phyloP scores from a whole-genome alignment of 2,329 filamentous ascomycete species.

The Cladosporium sp. region DNA sequence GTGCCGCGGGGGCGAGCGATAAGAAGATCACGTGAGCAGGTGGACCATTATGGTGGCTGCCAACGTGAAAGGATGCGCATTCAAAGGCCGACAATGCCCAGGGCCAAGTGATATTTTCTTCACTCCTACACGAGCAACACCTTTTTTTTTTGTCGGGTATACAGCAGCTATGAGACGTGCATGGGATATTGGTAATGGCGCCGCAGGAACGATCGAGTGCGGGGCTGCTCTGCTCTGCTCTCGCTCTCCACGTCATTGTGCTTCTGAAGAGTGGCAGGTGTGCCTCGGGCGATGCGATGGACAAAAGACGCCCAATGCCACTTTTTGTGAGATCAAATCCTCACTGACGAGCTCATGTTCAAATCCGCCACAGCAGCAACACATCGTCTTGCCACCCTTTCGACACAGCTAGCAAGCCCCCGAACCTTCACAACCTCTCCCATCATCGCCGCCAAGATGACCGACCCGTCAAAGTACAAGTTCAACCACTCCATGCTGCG shows the following conservation, averaged over 20 bases:
- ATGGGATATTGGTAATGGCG: neutral
- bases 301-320: constrained; percentile 18
- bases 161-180: neutral
- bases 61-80: neutral
- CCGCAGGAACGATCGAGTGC: constrained; percentile 8
- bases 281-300: neutral
- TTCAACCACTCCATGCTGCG: constrained; percentile 64
- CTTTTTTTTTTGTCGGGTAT: neutral
- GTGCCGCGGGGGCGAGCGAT: constrained; percentile 6
- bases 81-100: neutral
- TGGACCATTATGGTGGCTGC: neutral
- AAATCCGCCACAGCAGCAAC: neutral
- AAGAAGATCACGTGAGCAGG: constrained; percentile 2
- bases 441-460: constrained; percentile 50
- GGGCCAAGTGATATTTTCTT: neutral
- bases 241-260: constrained; percentile 4
- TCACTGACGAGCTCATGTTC: constrained; percentile 10
- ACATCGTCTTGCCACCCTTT: constrained; percentile 21
- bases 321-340: neutral
- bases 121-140: neutral
- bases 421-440: constrained; percentile 29
- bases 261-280: neutral
- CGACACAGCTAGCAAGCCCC: constrained; percentile 19
- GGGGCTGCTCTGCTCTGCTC: neutral
- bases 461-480: constrained; percentile 64